Evolutionary conservation across 768 basidiomycete genomes (phyloP).

Genomic region (Melanogaster broomeanus): DNA sequence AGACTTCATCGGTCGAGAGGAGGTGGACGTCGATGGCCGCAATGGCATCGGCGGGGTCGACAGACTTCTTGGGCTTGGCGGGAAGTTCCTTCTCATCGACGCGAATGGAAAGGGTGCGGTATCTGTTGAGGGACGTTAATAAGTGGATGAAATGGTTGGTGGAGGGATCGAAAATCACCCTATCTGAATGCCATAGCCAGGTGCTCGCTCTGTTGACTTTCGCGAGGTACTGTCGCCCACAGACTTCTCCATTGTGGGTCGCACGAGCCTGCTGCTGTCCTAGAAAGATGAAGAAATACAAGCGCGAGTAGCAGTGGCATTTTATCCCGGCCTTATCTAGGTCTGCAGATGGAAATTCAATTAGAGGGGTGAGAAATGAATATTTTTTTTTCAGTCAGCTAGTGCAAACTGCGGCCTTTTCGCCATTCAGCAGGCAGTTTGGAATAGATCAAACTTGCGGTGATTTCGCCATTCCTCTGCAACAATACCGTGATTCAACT

Average conservation of each 20-base stretch:
- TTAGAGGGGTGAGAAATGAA: not conserved
- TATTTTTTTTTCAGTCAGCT: constrained; percentile 3
- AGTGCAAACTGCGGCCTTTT: constrained; percentile 21
- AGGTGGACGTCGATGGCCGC: constrained; percentile 51
- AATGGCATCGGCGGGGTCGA: constrained; percentile 41
- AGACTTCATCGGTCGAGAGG: constrained; percentile 42
- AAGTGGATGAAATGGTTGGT: not conserved
- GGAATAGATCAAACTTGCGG: constrained; percentile 12
- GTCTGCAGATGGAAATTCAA: constrained; percentile 11
- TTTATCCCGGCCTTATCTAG: constrained; percentile 23
- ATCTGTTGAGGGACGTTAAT: constrained; percentile 19
- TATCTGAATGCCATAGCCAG: constrained; percentile 34
- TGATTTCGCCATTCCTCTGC: constrained; percentile 27
- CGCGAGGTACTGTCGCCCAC: not conserved
- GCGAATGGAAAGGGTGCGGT: constrained; percentile 49
- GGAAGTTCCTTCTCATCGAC: constrained; percentile 33
- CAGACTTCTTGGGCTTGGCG: constrained; percentile 15
- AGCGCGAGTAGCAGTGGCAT: too few species aligned
- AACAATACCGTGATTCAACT: not conserved
- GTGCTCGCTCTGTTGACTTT: constrained; percentile 15
- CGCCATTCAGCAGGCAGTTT: constrained; percentile 19
- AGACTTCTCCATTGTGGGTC: constrained; percentile 21
- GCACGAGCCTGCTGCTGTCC: not conserved
- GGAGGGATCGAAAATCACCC: constrained; percentile 9
- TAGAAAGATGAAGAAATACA: not conserved